phyloP scores from a whole-genome alignment of 495 filamentous ascomycete species.

The Neurospora africana region DNA sequence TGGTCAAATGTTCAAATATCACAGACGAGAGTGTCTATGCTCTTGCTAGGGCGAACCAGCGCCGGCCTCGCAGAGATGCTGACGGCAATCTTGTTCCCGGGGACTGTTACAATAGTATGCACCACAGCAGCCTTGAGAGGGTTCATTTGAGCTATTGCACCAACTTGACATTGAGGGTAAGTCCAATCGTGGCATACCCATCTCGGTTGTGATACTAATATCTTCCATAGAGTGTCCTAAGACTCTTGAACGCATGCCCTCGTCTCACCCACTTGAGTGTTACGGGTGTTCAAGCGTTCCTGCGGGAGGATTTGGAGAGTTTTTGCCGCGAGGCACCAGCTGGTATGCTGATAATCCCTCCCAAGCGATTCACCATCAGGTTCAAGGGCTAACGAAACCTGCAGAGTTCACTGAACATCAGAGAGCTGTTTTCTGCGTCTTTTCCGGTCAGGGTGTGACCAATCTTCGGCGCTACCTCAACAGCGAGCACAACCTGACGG shows the following conservation, averaged over 20 bases:
- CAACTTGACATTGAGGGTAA: conserved; percentile 66
- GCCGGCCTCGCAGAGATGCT: conserved; percentile 41
- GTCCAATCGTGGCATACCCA: conserved; percentile 14
- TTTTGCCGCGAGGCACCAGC: conserved; percentile 82
- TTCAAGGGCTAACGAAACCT: conserved; percentile 18
- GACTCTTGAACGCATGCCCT: conserved; percentile 80
- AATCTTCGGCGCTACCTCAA: conserved; percentile 72
- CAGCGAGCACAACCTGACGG: conserved; percentile 22
- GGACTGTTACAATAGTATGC: conserved; percentile 35
- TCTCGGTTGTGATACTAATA: conserved; percentile 6
- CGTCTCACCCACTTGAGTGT: conserved; percentile 90
- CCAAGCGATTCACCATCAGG: not conserved
- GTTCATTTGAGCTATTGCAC: conserved; percentile 97
- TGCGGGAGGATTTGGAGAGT: conserved; percentile 61
- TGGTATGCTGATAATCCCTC: conserved; percentile 31
- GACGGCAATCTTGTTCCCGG: conserved; percentile 21
- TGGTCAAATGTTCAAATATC: conserved; percentile 88
- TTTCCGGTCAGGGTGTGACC: conserved; percentile 77
- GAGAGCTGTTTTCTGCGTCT: conserved; percentile 91
- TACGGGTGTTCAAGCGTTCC: conserved; percentile 82
- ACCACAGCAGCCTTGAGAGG: conserved; percentile 58
- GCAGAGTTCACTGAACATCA: conserved; percentile 92
- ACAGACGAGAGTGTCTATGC: conserved; percentile 82
- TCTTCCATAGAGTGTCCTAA: conserved; percentile 69
- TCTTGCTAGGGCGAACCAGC: conserved; percentile 53